A percentile compares a stretch with the other conserved stretches of the same genome.
phyloP scores from a whole-genome alignment of 495 filamentous ascomycete species.

The Alectoria sarmentosa region DNA sequence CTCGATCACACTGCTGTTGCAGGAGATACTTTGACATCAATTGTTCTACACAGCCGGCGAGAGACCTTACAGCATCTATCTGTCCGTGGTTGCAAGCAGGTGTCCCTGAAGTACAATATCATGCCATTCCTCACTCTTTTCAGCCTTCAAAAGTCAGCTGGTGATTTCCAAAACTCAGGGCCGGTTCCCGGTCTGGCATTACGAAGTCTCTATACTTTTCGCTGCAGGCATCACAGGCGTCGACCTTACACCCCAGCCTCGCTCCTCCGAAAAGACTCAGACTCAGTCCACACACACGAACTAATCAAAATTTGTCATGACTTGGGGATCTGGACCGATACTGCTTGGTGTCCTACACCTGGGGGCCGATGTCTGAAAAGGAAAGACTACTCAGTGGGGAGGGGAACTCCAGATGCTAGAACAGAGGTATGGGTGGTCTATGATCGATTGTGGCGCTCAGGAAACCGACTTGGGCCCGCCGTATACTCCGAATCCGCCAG shows the following conservation, averaged over 20 bases:
- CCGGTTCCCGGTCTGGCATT: conserved; percentile 40
- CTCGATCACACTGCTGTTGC: conserved; percentile 56
- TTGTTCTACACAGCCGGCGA: conserved; percentile 46
- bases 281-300: conserved; percentile 56
- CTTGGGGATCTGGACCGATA: conserved; percentile 57
- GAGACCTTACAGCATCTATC: conserved; percentile 52
- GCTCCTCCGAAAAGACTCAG: conserved; percentile 49
- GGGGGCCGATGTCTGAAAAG: conserved; percentile 51
- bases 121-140: conserved; percentile 51
- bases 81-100: conserved; percentile 58
- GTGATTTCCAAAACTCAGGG: conserved; percentile 8
- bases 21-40: conserved; percentile 47
- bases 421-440: conserved; percentile 57
- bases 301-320: conserved; percentile 55
- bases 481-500: conserved; percentile 23
- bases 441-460: conserved; percentile 54
- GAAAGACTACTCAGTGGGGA: conserved; percentile 50
- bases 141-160: conserved; percentile 31
- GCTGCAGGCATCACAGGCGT: conserved; percentile 54
- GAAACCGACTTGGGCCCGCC: conserved; percentile 49
- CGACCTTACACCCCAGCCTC: conserved; percentile 52
- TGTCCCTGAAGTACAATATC: conserved; percentile 59
- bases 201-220: conserved; percentile 54
- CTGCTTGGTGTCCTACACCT: conserved; percentile 56
- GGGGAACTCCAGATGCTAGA: conserved; percentile 43